Conservation (phyloP, 306 rosid genomes). For the Medicago lupulina region DNA sequence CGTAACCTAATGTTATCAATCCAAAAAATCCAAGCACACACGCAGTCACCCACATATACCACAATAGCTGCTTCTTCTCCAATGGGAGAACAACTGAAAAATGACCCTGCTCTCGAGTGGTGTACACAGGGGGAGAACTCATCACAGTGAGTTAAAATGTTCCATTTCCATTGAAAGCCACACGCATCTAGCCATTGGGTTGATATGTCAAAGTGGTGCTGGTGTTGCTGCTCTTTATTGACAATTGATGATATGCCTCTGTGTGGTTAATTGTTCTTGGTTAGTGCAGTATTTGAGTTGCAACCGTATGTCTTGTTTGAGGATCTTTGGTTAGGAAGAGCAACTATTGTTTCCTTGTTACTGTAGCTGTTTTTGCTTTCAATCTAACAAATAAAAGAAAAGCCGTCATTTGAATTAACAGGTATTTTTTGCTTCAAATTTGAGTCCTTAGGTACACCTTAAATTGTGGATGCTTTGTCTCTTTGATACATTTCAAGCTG, state of each 20-base stretch:
- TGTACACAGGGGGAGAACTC: conserved; percentile 58
- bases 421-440: conserved; percentile 9
- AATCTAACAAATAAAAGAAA: conserved; percentile 63
- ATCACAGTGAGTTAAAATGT: conserved; percentile 54
- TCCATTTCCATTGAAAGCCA: conserved; percentile 60
- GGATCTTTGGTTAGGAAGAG: too few species aligned
- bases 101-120: conserved; percentile 63
- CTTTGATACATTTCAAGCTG: background rate
- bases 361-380: conserved; percentile 36
- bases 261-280: conserved; percentile 35
- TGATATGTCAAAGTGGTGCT: conserved; percentile 47
- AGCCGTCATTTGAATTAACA: conserved; percentile 48
- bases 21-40: conserved; percentile 60
- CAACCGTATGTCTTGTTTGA: background rate
- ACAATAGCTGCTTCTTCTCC: conserved; percentile 46
- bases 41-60: conserved; percentile 66
- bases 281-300: conserved; percentile 43
- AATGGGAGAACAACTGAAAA: conserved; percentile 61
- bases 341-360: conserved; percentile 45
- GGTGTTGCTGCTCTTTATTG: conserved; percentile 59
- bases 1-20: conserved; percentile 51
- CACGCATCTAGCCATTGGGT: conserved; percentile 60
- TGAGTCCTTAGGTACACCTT: conserved; percentile 23
- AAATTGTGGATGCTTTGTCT: background rate
- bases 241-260: conserved; percentile 39